Evolutionary conservation across 768 basidiomycete genomes (phyloP).

Genomic region (Pleurotus eryngii): DNA sequence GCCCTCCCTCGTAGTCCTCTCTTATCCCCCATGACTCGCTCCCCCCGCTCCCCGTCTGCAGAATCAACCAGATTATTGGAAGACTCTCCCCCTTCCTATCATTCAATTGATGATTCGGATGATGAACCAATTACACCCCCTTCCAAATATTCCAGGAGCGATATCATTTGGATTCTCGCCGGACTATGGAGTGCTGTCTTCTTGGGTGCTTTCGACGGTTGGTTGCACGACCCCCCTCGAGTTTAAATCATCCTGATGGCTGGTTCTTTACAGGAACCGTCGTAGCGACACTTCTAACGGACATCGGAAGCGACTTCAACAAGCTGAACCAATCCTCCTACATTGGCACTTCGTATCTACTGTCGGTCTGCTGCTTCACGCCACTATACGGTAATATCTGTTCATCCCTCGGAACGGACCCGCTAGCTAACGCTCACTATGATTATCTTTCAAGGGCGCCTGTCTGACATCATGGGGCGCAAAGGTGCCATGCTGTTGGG

Average conservation of each 20-base stretch:
- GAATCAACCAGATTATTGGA: slow-evolving; percentile 60
- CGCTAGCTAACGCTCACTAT: slow-evolving; percentile 11
- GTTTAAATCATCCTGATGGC: slow-evolving; percentile 10
- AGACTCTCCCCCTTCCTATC: slow-evolving; percentile 45
- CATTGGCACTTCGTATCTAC: slow-evolving; percentile 83
- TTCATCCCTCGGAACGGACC: neutral
- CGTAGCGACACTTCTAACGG: slow-evolving; percentile 80
- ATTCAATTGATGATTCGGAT: slow-evolving; percentile 40
- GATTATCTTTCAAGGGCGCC: slow-evolving; percentile 48
- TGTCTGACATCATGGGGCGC: slow-evolving; percentile 82
- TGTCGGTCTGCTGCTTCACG: slow-evolving; percentile 89
- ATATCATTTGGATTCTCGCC: slow-evolving; percentile 68
- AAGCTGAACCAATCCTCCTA: slow-evolving; percentile 81
- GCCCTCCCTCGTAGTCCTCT: slow-evolving; percentile 21
- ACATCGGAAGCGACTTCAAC: slow-evolving; percentile 83
- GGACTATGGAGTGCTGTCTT: slow-evolving; percentile 84
- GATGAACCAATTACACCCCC: slow-evolving; percentile 23
- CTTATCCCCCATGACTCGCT: slow-evolving; percentile 37
- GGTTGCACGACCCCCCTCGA: slow-evolving; percentile 14
- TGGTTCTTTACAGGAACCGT: slow-evolving; percentile 57
- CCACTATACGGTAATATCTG: slow-evolving; percentile 70
- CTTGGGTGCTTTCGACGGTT: slow-evolving; percentile 83
- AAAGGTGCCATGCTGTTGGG: slow-evolving; percentile 87
- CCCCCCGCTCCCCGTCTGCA: slow-evolving; percentile 41
- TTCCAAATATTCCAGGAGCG: slow-evolving; percentile 47